These are phyloP conservation scores for Marsdenia floribunda DNA, from an alignment of 257 asterid species.

Conservation along the genomic window DNA sequence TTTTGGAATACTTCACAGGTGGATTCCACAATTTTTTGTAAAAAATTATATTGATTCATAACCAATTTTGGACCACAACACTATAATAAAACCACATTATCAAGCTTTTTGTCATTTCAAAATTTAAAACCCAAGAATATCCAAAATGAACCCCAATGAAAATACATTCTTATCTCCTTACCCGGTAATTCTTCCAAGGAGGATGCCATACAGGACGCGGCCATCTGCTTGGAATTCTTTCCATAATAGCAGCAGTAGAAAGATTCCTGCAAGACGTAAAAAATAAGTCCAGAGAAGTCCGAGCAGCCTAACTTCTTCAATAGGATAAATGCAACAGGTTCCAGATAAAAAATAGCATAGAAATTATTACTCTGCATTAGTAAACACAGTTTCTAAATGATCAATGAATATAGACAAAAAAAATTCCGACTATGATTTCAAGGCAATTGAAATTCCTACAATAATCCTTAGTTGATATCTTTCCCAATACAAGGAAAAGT, in stretches of 20 bases:
- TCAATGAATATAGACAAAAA: not conserved
- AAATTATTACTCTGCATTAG: not conserved
- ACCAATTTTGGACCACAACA: not conserved
- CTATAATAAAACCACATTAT: not conserved
- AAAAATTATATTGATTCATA: not conserved
- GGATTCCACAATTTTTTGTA: not conserved
- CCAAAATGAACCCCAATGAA: not conserved
- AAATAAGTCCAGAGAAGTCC: not conserved
- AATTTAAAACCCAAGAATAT: not conserved
- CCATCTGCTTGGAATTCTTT: slow-evolving; percentile 97
- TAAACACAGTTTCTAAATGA: not conserved
- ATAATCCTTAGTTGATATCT: not conserved
- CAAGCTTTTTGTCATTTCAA: not conserved
- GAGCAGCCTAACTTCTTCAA: not conserved
- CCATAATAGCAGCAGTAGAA: slow-evolving; percentile 97
- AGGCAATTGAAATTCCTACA: not conserved
- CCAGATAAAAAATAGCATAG: not conserved
- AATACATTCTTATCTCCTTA: slow-evolving; percentile 24
- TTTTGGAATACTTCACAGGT: not conserved
- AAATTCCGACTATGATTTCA: not conserved
- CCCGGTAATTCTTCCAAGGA: slow-evolving; percentile 99
- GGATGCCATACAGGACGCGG: slow-evolving; percentile 96
- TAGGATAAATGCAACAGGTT: not conserved
- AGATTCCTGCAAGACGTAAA: slow-evolving; percentile 47
- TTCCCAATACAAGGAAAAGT: not conserved